phyloP scores from a whole-genome alignment of 352 stramenopile species.

The Globisporangium acanthophoron region DNA sequence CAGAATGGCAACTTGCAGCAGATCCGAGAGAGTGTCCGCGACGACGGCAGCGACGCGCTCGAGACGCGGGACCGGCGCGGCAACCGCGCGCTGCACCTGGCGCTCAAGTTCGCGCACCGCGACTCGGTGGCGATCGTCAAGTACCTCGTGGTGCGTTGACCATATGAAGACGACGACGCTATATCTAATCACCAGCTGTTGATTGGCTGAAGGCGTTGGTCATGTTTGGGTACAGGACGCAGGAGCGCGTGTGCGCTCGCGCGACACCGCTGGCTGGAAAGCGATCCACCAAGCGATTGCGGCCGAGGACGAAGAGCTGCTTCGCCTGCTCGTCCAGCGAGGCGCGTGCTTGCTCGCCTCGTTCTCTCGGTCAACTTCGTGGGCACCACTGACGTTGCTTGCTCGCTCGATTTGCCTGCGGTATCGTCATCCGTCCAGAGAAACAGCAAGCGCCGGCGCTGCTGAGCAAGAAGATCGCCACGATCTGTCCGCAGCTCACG shows the following conservation, averaged over 20 bases:
- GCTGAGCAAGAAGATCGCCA: constrained; percentile 43
- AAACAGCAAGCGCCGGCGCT: constrained; percentile 53
- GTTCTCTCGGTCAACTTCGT: neutral
- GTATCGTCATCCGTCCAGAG: constrained; percentile 17
- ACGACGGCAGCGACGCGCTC: constrained; percentile 18
- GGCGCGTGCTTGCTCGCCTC: constrained; percentile 12
- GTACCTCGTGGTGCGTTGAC: constrained; percentile 33
- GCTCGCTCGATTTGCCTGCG: neutral
- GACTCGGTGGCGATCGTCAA: constrained; percentile 51
- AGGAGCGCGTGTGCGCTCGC: constrained; percentile 55
- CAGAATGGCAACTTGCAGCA: constrained; percentile 60
- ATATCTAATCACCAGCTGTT: neutral
- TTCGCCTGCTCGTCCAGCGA: constrained; percentile 45
- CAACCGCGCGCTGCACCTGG: constrained; percentile 59
- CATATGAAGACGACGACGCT: neutral
- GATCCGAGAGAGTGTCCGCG: constrained; percentile 31
- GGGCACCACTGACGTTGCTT: neutral
- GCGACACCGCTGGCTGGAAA: constrained; percentile 57
- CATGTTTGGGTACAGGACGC: constrained; percentile 25
- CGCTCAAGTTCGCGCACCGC: constrained; percentile 62
- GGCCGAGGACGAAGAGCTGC: constrained; percentile 51
- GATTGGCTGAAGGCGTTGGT: neutral
- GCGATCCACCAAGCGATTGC: constrained; percentile 57
- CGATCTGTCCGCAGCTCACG: constrained; percentile 35
- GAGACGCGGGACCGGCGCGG: constrained; percentile 48